Base-by-base conservation (phyloP, 2,329 filamentous ascomycete species). In the Tolypocladium capitatum region DNA sequence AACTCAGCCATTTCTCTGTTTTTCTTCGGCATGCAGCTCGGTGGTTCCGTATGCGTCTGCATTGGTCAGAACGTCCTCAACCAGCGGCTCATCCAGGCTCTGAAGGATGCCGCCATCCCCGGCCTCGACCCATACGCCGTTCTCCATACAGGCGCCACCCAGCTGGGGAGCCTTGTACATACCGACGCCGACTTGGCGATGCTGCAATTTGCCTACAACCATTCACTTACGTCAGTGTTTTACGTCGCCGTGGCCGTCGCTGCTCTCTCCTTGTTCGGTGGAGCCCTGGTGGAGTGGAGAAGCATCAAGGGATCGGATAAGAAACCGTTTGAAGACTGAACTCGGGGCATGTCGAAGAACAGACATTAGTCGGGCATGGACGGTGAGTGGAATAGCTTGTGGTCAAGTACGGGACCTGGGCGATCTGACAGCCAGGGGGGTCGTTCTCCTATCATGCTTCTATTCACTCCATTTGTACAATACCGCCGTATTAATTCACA, bases 41-140 rank as follows among this genome's bases (percentile, higher is more conserved):
- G 45, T 24, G 67, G 60, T 68, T 5, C 63, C 70, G 34, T 71
- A 70, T 30, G 30, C 50, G 24, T 75, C 20, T 66, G 67, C 2
- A 62, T 73, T 18, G 72, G 62, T 0, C 65, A 75, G 49, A 68
- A 66, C 44, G 63, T 75, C 7, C 74, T 75, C 51, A 63, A 66
- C 50, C 63, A 60, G 46, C 58, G 68, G 53, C 65, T 64, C 32
- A 71, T 71, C 48, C 53, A 60, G n/a, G 61, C 76, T 0, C 54
- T 68, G 4, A 48, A 56, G 5, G 58, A 67, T n/a, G 49, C 73
- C 5, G 51, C 51, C 3, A 51, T 63, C 10, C 67, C 66, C 0
- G 48, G 34, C 0, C 41, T 68, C 21, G 52, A 65, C 43, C 54
- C 61, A 3, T 8, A 43, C 1, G 32, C 48, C 2, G 53, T 68